Conservation (phyloP, 1,139 yeast species). For the Pichia sp. region DNA sequence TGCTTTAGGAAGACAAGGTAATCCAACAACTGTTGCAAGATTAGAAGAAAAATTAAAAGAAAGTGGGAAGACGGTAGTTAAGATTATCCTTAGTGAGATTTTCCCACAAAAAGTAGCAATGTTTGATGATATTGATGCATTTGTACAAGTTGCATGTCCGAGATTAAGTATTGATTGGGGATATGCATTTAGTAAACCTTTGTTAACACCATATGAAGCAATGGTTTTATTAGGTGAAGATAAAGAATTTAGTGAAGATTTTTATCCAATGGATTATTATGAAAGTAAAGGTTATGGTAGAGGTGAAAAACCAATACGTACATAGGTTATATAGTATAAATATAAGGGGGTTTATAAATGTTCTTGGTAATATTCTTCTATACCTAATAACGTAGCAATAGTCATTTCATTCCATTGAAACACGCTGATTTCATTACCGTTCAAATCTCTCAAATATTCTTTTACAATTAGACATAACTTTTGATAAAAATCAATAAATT, state of each 20-base stretch:
- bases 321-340: not conserved
- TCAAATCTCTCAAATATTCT: slow-evolving; percentile 35
- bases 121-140: slow-evolving; percentile 91
- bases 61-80: slow-evolving; percentile 64
- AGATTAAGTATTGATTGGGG: slow-evolving; percentile 98
- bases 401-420: slow-evolving; percentile 53
- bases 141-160: slow-evolving; percentile 98
- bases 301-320: slow-evolving; percentile 54
- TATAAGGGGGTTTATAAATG: not conserved
- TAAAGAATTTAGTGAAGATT: slow-evolving; percentile 54
- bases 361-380: slow-evolving; percentile 35
- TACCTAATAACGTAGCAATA: slow-evolving; percentile 60
- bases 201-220: slow-evolving; percentile 93
- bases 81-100: slow-evolving; percentile 83
- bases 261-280: slow-evolving; percentile 95
- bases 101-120: slow-evolving; percentile 91
- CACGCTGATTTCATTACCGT: slow-evolving; percentile 22
- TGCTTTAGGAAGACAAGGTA: slow-evolving; percentile 96
- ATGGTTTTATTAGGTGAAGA: slow-evolving; percentile 82
- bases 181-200: slow-evolving; percentile 87
- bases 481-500: slow-evolving; percentile 48
- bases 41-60: slow-evolving; percentile 48
- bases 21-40: slow-evolving; percentile 63
- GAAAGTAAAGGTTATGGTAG: slow-evolving; percentile 89
- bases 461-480: slow-evolving; percentile 39